Evolutionary conservation across 495 filamentous ascomycete genomes (phyloP).

Genomic region (Geopyxis carbonaria): DNA sequence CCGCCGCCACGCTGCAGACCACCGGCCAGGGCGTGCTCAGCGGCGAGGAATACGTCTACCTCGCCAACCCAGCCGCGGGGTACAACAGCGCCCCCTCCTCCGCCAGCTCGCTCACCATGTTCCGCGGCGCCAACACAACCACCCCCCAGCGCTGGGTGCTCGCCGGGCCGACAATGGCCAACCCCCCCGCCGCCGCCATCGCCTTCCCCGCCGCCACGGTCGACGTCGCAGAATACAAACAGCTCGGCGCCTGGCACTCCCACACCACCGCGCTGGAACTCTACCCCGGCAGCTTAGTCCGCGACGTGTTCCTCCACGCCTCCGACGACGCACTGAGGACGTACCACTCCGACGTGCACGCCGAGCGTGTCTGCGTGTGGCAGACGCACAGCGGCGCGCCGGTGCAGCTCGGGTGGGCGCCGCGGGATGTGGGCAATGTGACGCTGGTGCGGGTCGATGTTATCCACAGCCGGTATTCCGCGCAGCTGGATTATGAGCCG

Average conservation of each 20-base stretch:
- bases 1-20: constrained; percentile 8
- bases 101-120: too few species aligned
- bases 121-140: constrained; percentile 22
- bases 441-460: constrained; percentile 20
- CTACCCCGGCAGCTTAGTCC: constrained; percentile 11
- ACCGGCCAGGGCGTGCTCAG: constrained; percentile 23
- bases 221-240: constrained; percentile 20
- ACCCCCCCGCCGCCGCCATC: too few species aligned
- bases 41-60: constrained; percentile 25
- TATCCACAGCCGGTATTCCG: constrained; percentile 24
- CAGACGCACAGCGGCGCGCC: constrained; percentile 16
- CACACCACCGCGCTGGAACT: constrained; percentile 22
- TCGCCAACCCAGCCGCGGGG: constrained; percentile 13
- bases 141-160: constrained; percentile 8
- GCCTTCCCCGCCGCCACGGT: too few species aligned
- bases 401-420: constrained; percentile 24
- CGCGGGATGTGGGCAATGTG: constrained; percentile 18
- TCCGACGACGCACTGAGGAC: constrained; percentile 23
- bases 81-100: constrained; percentile 14
- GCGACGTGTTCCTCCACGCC: constrained; percentile 22
- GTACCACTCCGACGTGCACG: constrained; percentile 14
- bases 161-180: constrained; percentile 1
- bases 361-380: constrained; percentile 12
- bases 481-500: constrained; percentile 13
- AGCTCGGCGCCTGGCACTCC: constrained; percentile 21